phyloP scores from a whole-genome alignment of 192 early-diverging fungal species.

The Umbelopsis sp. region DNA sequence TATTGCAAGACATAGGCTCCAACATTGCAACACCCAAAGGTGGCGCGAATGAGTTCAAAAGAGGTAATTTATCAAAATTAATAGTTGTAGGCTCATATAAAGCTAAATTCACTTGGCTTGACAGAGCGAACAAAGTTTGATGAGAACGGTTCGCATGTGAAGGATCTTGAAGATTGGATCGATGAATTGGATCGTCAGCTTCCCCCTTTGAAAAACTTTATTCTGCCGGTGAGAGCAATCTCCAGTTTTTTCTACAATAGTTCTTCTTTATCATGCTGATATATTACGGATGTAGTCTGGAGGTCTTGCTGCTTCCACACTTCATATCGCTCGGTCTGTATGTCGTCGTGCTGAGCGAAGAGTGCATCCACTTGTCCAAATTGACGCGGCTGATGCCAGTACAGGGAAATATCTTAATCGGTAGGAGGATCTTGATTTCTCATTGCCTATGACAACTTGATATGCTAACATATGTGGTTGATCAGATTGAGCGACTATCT shows the following conservation, averaged over 20 bases:
- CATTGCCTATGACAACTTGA: no score
- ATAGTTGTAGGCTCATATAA: no score
- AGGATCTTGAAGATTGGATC: constrained; percentile 82
- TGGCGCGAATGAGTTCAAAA: constrained; percentile 56
- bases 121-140: constrained; percentile 78
- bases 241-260: constrained; percentile 18
- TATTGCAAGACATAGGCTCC: constrained; percentile 88
- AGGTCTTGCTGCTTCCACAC: constrained; percentile 73
- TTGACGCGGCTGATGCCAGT: constrained; percentile 56
- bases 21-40: constrained; percentile 87
- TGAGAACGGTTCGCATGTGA: constrained; percentile 58
- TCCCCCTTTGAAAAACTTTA: constrained; percentile 82
- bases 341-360: constrained; percentile 88
- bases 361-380: constrained; percentile 70
- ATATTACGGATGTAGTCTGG: constrained; percentile 65
- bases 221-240: constrained; percentile 66
- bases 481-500: constrained; percentile 83
- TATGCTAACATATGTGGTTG: no score
- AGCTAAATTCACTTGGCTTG: not conserved
- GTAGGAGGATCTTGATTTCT: constrained; percentile 29
- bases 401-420: constrained; percentile 75
- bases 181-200: constrained; percentile 72
- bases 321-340: constrained; percentile 85
- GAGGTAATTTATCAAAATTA: constrained; percentile 37
- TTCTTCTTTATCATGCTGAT: not conserved